Percentiles rank a stretch among this genome's conserved stretches.
Evolutionary conservation across 441 rosid genomes (phyloP).

Genomic region (Gossypium aridum): DNA sequence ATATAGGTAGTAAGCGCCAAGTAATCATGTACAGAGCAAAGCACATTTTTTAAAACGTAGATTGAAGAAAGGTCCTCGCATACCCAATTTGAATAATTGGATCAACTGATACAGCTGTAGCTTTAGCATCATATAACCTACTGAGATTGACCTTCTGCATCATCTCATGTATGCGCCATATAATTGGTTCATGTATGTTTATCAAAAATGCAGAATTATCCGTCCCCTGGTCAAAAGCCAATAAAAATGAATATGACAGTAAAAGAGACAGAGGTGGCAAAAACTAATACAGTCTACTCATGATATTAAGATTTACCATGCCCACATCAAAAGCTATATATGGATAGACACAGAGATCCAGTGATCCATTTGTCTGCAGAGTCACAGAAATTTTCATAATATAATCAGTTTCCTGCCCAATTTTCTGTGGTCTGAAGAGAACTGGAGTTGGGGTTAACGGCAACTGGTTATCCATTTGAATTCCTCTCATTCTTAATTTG

Average conservation of each 20-base stretch:
- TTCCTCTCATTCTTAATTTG: slow-evolving; percentile 73
- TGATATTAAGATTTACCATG: background rate
- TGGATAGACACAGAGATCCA: slow-evolving; percentile 81
- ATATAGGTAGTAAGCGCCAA: slow-evolving; percentile 1
- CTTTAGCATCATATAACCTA: slow-evolving; percentile 54
- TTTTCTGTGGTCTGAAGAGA: slow-evolving; percentile 90
- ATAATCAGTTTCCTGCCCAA: slow-evolving; percentile 58
- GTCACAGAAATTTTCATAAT: slow-evolving; percentile 80
- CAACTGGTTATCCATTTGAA: slow-evolving; percentile 96
- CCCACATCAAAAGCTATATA: slow-evolving; percentile 78
- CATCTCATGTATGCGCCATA: slow-evolving; percentile 99
- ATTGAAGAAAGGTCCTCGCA: slow-evolving; percentile 12
- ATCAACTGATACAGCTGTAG: slow-evolving; percentile 93
- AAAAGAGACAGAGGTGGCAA: slow-evolving; percentile 6
- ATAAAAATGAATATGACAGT: slow-evolving; percentile 14
- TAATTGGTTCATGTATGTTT: slow-evolving; percentile 93
- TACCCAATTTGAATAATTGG: slow-evolving; percentile 96
- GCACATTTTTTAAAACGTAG: background rate
- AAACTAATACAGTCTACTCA: background rate
- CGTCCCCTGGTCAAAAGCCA: slow-evolving; percentile 54
- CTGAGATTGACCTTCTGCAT: slow-evolving; percentile 75
- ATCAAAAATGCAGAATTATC: slow-evolving; percentile 76
- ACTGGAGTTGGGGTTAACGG: slow-evolving; percentile 95
- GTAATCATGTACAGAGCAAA: slow-evolving; percentile 1
- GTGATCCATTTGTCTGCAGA: slow-evolving; percentile 72